Percentiles rank a stretch among this genome's conserved stretches.
Conservation (phyloP, 2,329 filamentous ascomycete genomes). For the Fusarium longipes region DNA sequence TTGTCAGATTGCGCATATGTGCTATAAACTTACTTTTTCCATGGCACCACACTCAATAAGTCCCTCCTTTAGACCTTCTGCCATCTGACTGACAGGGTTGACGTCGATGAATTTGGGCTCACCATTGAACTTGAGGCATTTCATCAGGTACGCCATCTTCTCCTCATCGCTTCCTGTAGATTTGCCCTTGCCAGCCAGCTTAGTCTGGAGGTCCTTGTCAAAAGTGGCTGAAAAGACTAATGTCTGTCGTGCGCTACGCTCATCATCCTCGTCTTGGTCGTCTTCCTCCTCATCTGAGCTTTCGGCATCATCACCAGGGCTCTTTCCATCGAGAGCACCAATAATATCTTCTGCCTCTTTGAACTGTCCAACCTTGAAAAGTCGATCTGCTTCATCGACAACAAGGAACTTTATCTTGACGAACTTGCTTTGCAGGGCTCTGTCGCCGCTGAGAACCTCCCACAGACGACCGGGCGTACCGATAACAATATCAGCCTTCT, state of each 20-base stretch:
- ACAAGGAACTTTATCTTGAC: conserved; percentile 84
- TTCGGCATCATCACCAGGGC: conserved; percentile 68
- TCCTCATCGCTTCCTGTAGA: conserved; percentile 71
- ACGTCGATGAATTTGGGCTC: conserved; percentile 92
- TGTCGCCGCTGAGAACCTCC: conserved; percentile 87
- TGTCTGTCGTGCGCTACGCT: conserved; percentile 72
- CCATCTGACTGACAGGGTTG: conserved; percentile 91
- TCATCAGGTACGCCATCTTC: conserved; percentile 91
- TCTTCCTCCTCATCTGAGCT: conserved; percentile 63
- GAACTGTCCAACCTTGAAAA: conserved; percentile 93
- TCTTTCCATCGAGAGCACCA: conserved; percentile 77
- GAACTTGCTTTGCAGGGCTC: conserved; percentile 75
- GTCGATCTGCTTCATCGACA: conserved; percentile 91
- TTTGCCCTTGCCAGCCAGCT: conserved; percentile 81
- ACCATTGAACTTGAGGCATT: conserved; percentile 88
- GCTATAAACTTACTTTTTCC: conserved; percentile 76
- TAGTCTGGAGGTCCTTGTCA: conserved; percentile 89
- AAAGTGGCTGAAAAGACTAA: conserved; percentile 98
- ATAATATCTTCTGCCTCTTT: conserved; percentile 93
- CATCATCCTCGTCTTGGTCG: conserved; percentile 57
- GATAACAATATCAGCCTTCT: conserved; percentile 90
- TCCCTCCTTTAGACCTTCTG: conserved; percentile 84
- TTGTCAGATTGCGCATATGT: neutral
- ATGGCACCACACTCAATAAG: conserved; percentile 91
- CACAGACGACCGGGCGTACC: conserved; percentile 92